Base-by-base conservation (phyloP, 352 stramenopile genomes). In the Globisporangium barbulae region DNA sequence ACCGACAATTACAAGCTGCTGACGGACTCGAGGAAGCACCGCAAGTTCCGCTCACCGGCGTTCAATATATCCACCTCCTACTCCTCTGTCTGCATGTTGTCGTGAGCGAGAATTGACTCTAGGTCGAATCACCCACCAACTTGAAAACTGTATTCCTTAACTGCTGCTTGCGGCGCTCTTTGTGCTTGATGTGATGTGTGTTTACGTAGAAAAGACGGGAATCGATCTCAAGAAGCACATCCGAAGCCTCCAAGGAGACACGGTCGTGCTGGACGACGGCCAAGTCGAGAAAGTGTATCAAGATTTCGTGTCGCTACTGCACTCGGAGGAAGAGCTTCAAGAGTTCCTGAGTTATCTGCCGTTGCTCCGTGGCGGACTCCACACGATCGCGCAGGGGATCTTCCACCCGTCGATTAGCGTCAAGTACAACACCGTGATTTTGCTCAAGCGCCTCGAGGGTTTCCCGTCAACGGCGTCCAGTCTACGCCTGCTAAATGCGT, bases 1-100 rank as follows among this genome's bases (percentile, higher is more conserved):
- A 94, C 88, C 5, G 85, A 94, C 59, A 94, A 83, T 75, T 96
- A 94, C 84, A 91, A 93, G 64, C 54, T 69, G 13, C 91, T 92
- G 58, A 84, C 78, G 61, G 82, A 92, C 52, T 74, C 75, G 28
- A 78, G 72, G 33, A 70, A 84, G 35, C 71, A 74, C 1, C 59
- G 67, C 41, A 70, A 75, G 60, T 79, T 82, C 33, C 63, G 78
- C 58, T 84, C 85, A 0, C 70, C 75, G n/a, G 88, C 88, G 28
- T 96, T 96, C 54, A 79, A 94, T 82, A 95, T 93, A 93, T 93
- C 82, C 84, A 79, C 60, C 63, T 68, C 72, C 70, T 58, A 58
- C 50, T 65, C 72, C 47, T 65, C 71, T 64, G 35, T 78, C 21
- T 90, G 75, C 67, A 66, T 70, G 53, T 39, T 83, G 8, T 89